Conservation (phyloP, 1,284 basidiomycete genomes). For the Coniophora puteana region DNA sequence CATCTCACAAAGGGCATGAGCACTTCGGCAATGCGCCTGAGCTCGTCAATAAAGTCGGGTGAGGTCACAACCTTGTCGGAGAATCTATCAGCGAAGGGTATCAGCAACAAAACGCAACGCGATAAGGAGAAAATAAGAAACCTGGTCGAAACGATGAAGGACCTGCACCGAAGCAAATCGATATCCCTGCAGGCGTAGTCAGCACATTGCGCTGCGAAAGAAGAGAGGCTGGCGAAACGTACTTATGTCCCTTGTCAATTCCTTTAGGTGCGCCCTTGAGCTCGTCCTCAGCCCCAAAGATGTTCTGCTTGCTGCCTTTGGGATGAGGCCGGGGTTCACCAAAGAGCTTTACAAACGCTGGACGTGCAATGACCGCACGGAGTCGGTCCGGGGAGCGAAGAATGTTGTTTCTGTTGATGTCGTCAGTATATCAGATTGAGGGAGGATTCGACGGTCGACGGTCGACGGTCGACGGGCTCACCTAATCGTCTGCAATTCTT, state of each 20-base stretch:
- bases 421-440: neutral
- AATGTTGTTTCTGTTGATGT: conserved; percentile 57
- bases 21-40: conserved; percentile 53
- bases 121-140: conserved; percentile 34
- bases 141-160: conserved; percentile 69
- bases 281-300: conserved; percentile 81
- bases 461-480: too few relatives aligned
- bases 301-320: conserved; percentile 61
- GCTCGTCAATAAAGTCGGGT: conserved; percentile 53
- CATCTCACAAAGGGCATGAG: conserved; percentile 79
- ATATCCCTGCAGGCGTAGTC: conserved; percentile 58
- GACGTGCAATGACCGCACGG: conserved; percentile 59
- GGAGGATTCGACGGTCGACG: neutral
- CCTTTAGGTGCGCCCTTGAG: conserved; percentile 88
- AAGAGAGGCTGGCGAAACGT: conserved; percentile 14
- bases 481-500: conserved; percentile 75
- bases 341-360: conserved; percentile 70
- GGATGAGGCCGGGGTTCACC: conserved; percentile 63
- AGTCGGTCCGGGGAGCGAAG: conserved; percentile 59
- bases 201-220: neutral
- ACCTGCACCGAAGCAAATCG: conserved; percentile 80
- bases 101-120: neutral
- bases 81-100: conserved; percentile 49
- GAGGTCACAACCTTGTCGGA: conserved; percentile 58
- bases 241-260: conserved; percentile 78